Conservation (phyloP, 495 filamentous ascomycete species). For the Aspergillus incahuasiensis region DNA sequence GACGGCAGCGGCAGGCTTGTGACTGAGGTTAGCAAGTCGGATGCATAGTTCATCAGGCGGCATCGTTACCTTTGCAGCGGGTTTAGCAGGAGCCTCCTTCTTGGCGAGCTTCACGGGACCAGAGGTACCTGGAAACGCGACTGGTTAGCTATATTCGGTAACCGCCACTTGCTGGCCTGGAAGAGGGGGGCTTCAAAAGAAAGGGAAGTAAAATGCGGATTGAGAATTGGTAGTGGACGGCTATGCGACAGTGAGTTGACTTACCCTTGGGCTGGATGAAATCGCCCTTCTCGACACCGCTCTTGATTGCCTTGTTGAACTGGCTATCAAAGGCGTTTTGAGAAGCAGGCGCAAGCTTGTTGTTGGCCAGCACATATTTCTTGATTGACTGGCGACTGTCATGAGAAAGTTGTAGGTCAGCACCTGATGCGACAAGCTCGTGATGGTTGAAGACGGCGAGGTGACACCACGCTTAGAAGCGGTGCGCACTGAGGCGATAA, state of each 20-base stretch:
- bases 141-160: constrained; percentile 34
- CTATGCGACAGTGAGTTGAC: constrained; percentile 24
- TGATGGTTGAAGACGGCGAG: constrained; percentile 6
- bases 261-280: constrained; percentile 95
- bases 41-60: neutral
- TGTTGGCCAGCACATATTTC: constrained; percentile 97
- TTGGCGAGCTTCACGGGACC: constrained; percentile 96
- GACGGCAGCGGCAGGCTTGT: constrained; percentile 40
- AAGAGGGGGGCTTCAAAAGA: neutral
- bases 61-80: constrained; percentile 44
- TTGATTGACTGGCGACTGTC: constrained; percentile 89
- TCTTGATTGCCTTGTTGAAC: constrained; percentile 89
- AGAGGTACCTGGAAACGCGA: constrained; percentile 61
- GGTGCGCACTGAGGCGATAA: constrained; percentile 12
- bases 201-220: neutral
- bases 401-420: constrained; percentile 11
- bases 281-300: constrained; percentile 82
- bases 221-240: neutral
- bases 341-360: constrained; percentile 66
- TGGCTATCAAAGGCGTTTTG: constrained; percentile 78
- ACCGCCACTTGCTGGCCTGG: neutral
- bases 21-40: constrained; percentile 15
- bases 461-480: constrained; percentile 19
- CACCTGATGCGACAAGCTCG: constrained; percentile 1
- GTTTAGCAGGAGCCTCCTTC: constrained; percentile 60